These are phyloP conservation scores for Nemania serpens DNA, from an alignment of 2,329 filamentous ascomycete species.

Conservation along the genomic window DNA sequence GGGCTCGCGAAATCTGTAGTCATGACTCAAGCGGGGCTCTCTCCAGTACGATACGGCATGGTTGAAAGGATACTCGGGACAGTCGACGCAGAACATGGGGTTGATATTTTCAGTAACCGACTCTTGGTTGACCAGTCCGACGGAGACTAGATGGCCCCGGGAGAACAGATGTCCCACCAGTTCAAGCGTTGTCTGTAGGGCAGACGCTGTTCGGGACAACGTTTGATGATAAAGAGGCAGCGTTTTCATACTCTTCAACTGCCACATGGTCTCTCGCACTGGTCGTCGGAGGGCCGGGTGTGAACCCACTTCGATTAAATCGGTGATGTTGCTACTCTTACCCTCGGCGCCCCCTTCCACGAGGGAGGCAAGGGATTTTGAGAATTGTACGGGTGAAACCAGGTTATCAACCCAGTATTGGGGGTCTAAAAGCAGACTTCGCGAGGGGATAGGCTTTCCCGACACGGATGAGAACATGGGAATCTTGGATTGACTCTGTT, in stretches of 20 bases:
- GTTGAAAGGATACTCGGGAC: slow-evolving; percentile 45
- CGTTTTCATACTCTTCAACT: neutral
- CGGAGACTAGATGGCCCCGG: slow-evolving; percentile 12
- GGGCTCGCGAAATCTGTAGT: neutral
- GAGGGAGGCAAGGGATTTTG: neutral
- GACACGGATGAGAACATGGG: slow-evolving; percentile 20
- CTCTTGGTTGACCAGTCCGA: neutral
- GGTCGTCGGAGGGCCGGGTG: slow-evolving; percentile 9
- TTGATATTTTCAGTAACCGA: neutral
- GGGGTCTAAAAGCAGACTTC: neutral
- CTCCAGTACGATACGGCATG: slow-evolving; percentile 16
- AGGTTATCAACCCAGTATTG: slow-evolving; percentile 41
- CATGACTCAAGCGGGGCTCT: neutral
- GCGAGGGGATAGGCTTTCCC: neutral
- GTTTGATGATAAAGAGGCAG: neutral
- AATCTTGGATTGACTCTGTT: too few species aligned
- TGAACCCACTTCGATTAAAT: slow-evolving; percentile 20
- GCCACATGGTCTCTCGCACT: neutral
- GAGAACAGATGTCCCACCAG: slow-evolving; percentile 13
- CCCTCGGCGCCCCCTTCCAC: neutral
- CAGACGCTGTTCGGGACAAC: neutral
- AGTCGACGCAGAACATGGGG: neutral
- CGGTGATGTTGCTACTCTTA: neutral
- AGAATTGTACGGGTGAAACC: slow-evolving; percentile 17
- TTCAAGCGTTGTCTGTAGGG: neutral